These are phyloP conservation scores for Caryopteris hybrid DNA, from an alignment of 305 asterid species.

Conservation along the genomic window DNA sequence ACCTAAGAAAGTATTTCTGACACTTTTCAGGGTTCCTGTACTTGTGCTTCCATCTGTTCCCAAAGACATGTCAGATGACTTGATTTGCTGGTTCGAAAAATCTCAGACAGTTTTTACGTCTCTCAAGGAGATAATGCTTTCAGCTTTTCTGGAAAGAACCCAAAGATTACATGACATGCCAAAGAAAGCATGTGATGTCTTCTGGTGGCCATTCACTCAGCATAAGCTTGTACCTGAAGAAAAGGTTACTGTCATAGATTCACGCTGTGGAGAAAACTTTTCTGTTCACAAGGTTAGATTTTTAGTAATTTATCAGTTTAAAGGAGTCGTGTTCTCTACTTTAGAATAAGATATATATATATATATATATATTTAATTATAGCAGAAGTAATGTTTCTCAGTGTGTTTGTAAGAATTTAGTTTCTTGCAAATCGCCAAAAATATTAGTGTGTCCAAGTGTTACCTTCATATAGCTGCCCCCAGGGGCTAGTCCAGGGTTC, in stretches of 20 bases:
- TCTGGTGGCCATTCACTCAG: constrained; percentile 99
- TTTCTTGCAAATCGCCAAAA: neutral
- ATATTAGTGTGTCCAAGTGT: neutral
- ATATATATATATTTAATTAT: constrained; percentile 16
- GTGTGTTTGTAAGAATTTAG: neutral
- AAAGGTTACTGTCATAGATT: constrained; percentile 83
- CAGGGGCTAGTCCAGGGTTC: too few species aligned
- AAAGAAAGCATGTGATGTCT: constrained; percentile 62
- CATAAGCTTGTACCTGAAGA: constrained; percentile 78
- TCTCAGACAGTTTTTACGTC: constrained; percentile 59
- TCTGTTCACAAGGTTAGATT: constrained; percentile 71
- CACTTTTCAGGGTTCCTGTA: constrained; percentile 68
- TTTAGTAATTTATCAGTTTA: neutral
- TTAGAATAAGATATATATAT: too few species aligned
- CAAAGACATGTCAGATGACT: constrained; percentile 69
- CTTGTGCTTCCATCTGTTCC: constrained; percentile 85
- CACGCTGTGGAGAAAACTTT: constrained; percentile 95
- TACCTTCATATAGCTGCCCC: too few species aligned
- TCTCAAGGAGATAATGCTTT: constrained; percentile 76
- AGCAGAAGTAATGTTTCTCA: neutral
- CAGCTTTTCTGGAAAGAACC: constrained; percentile 51
- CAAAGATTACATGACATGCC: constrained; percentile 67
- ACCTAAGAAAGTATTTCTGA: neutral
- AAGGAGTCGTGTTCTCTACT: neutral
- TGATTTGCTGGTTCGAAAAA: constrained; percentile 73